Conservation (phyloP, 306 rosid genomes). For the Cucumis sativus region DNA sequence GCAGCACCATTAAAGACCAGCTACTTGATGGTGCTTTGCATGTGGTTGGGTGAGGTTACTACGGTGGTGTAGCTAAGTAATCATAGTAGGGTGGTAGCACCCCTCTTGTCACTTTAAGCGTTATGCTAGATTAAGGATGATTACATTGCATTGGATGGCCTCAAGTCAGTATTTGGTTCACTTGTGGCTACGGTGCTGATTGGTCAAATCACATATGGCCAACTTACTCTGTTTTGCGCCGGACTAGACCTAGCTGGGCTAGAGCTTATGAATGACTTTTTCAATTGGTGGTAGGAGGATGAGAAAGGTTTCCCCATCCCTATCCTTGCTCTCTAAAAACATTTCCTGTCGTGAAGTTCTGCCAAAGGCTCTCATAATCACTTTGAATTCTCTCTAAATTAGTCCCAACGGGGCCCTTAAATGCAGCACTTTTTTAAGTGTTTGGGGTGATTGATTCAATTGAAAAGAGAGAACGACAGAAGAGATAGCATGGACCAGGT, state of each 20-base stretch:
- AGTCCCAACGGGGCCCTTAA: not conserved
- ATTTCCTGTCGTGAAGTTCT: not conserved
- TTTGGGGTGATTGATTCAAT: not conserved
- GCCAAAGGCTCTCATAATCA: not conserved
- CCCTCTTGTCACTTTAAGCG: not conserved
- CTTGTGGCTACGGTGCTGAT: not conserved
- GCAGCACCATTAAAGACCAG: not conserved
- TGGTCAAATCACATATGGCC: not conserved
- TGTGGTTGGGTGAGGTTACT: not conserved
- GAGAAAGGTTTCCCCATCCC: not conserved
- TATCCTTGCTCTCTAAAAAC: not conserved
- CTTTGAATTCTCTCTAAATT: not conserved
- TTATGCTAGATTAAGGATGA: not conserved
- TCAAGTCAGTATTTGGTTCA: not conserved
- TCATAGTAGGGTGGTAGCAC: not conserved
- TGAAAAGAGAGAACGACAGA: not conserved
- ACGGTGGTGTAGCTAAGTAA: not conserved
- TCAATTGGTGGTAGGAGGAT: not conserved
- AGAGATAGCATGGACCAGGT: not conserved
- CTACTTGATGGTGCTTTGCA: not conserved
- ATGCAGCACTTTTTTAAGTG: not conserved
- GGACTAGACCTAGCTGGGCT: not conserved
- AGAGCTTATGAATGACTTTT: not conserved
- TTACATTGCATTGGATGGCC: not conserved
- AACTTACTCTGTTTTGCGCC: not conserved